Evolutionary conservation across 371 early-diverging fungal genomes (phyloP).

Genomic region (Mucor racemosus): DNA sequence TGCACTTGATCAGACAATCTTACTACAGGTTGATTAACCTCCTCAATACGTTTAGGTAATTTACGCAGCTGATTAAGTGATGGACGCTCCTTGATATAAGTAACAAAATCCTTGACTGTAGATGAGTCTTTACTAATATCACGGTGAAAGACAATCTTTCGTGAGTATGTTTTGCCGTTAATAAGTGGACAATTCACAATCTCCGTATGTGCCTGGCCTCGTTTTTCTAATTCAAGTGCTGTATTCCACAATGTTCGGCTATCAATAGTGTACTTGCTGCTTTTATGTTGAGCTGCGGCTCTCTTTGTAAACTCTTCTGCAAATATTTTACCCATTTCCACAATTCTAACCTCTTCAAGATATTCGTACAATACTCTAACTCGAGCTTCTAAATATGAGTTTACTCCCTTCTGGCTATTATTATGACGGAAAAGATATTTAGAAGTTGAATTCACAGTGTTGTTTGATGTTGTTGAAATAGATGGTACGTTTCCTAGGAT

Average conservation of each 20-base stretch:
- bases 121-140: constrained; percentile 27
- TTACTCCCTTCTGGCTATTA: neutral
- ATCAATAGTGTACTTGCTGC: neutral
- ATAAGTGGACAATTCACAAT: neutral
- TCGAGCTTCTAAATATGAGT: constrained; percentile 31
- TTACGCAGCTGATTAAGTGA: neutral
- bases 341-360: constrained; percentile 24
- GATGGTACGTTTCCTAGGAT: too few relatives aligned
- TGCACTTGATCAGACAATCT: constrained; percentile 30
- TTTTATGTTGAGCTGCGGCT: neutral
- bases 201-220: constrained; percentile 10
- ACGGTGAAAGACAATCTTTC: constrained; percentile 16
- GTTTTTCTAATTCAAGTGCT: neutral
- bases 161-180: constrained; percentile 1
- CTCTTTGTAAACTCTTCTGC: neutral
- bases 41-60: constrained; percentile 8
- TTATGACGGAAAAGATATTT: too few relatives aligned
- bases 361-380: constrained; percentile 20
- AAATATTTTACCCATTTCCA: constrained; percentile 21
- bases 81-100: constrained; percentile 15
- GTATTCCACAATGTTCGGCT: constrained; percentile 30
- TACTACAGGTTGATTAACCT: constrained; percentile 25
- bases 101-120: constrained; percentile 21
- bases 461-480: too few relatives aligned
- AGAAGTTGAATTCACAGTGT: too few relatives aligned